Conservation (phyloP, 139 green algal genomes). For the Pseudopediastrum boryanum region DNA sequence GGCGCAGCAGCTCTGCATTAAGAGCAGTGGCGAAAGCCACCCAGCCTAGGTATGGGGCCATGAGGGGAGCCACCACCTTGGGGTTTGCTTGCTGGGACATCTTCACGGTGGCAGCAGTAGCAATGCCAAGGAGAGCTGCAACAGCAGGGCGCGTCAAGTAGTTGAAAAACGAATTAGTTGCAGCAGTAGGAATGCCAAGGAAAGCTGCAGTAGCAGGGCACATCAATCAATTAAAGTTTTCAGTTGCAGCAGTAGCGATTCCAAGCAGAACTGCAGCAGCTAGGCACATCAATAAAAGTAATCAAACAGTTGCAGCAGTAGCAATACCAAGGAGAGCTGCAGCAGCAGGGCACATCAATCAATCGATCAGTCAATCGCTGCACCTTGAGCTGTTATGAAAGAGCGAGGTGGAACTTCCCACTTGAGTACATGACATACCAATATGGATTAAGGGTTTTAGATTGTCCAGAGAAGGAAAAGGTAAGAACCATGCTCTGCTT, state of each 20-base stretch:
- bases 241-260: conserved; percentile 43
- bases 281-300: neutral
- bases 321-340: conserved; percentile 41
- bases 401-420: no score
- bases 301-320: conserved; percentile 18
- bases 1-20: conserved; percentile 34
- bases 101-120: conserved; percentile 43
- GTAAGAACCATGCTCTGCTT: no score
- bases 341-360: neutral
- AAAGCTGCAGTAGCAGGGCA: conserved; percentile 34
- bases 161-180: neutral
- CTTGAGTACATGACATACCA: no score
- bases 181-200: conserved; percentile 34
- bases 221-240: conserved; percentile 7
- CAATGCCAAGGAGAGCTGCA: conserved; percentile 50
- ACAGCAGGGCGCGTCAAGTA: neutral
- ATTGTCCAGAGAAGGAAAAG: no score
- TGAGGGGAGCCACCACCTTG: conserved; percentile 41
- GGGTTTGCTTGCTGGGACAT: conserved; percentile 27
- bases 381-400: no score
- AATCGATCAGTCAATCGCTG: no score
- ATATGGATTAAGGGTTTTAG: no score
- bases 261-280: conserved; percentile 42
- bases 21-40: conserved; percentile 43
- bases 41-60: conserved; percentile 57